phyloP scores from a whole-genome alignment of 345 rosid genomes.

The Pseudoturritis turrita region DNA sequence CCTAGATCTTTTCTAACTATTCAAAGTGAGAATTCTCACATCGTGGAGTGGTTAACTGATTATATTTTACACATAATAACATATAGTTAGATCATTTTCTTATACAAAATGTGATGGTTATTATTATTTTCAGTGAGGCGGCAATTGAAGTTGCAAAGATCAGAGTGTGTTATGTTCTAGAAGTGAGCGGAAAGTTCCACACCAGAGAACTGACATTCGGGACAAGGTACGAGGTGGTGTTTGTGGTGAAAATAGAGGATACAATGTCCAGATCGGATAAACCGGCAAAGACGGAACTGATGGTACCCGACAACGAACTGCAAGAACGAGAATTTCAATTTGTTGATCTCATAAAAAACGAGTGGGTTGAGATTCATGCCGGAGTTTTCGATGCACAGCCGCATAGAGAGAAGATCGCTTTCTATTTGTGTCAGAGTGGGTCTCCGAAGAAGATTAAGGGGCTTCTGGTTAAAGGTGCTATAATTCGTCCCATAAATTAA shows the following conservation, averaged over 20 bases:
- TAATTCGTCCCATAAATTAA: slow-evolving; percentile 35
- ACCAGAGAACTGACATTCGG: slow-evolving; percentile 37
- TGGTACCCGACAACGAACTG: too few relatives aligned
- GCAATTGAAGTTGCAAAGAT: slow-evolving; percentile 37
- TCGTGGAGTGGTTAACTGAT: too few relatives aligned
- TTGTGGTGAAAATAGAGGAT: slow-evolving; percentile 32
- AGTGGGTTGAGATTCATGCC: slow-evolving; percentile 47
- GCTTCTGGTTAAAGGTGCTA: slow-evolving; percentile 42
- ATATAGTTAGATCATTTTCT: too few relatives aligned
- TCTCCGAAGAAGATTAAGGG: slow-evolving; percentile 38
- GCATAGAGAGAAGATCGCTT: slow-evolving; percentile 21
- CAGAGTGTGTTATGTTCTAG: too few relatives aligned
- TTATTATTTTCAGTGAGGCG: neutral
- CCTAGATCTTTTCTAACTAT: too few relatives aligned
- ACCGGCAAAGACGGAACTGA: neutral
- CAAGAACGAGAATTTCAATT: neutral
- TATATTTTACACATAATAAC: too few relatives aligned
- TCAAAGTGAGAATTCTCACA: too few relatives aligned
- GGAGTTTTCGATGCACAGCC: slow-evolving; percentile 34
- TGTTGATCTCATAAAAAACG: slow-evolving; percentile 19
- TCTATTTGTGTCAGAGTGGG: slow-evolving; percentile 37
- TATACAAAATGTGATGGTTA: too few relatives aligned
- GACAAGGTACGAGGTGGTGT: slow-evolving; percentile 35
- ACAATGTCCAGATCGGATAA: neutral
- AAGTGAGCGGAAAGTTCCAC: slow-evolving; percentile 34